Evolutionary conservation across 345 rosid species (phyloP).

Genomic region (Balakata baccata): DNA sequence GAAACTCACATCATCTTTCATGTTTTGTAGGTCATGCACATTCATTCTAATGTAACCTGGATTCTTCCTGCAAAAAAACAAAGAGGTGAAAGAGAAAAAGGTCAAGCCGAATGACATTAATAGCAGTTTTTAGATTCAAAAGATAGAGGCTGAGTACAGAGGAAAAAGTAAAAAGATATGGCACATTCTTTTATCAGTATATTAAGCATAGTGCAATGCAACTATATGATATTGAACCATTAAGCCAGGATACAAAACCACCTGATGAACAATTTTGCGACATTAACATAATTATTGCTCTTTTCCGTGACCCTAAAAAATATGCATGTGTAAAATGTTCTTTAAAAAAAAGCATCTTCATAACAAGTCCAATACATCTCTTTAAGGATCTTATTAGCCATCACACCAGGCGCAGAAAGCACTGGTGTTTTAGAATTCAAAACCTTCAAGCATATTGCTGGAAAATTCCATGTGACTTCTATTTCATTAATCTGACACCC

Average conservation of each 20-base stretch:
- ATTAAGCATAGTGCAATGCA: background rate
- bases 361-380: too few relatives aligned
- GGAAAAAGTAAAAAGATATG: background rate
- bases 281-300: background rate
- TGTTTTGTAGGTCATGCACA: conserved; percentile 68
- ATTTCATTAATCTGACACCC: too few relatives aligned
- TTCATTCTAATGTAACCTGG: conserved; percentile 89
- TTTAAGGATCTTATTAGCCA: too few relatives aligned
- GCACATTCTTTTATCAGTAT: background rate
- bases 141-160: background rate
- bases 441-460: too few relatives aligned
- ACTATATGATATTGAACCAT: background rate
- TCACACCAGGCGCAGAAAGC: too few relatives aligned
- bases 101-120: background rate
- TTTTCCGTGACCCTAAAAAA: too few relatives aligned
- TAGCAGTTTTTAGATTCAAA: background rate
- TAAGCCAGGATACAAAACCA: background rate
- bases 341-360: too few relatives aligned
- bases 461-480: too few relatives aligned
- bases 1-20: conserved; percentile 84
- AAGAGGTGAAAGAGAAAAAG: background rate
- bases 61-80: conserved; percentile 66
- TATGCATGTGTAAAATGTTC: too few relatives aligned
- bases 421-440: too few relatives aligned
- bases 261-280: background rate